Evolutionary conservation across 2,329 filamentous ascomycete genomes (phyloP).

Genomic region (Stagonosporopsis tanaceti): DNA sequence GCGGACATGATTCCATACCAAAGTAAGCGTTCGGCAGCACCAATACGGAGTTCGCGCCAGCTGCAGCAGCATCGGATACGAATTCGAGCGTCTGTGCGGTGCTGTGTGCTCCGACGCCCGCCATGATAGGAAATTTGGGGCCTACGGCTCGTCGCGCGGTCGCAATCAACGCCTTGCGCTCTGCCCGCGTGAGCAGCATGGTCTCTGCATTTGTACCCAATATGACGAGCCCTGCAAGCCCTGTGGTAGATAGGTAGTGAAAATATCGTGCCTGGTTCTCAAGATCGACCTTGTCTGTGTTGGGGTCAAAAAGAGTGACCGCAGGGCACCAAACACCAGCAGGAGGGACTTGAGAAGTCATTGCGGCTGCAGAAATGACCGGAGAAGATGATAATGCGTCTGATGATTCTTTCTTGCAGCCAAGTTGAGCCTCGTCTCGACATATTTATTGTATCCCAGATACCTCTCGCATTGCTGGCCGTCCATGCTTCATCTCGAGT

Average conservation of each 20-base stretch:
- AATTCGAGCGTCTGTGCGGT: slow-evolving; percentile 52
- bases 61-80: slow-evolving; percentile 49
- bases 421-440: slow-evolving; percentile 1
- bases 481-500: slow-evolving; percentile 8
- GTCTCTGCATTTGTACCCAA: slow-evolving; percentile 54
- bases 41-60: slow-evolving; percentile 51
- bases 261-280: slow-evolving; percentile 52
- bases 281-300: slow-evolving; percentile 49
- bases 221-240: slow-evolving; percentile 53
- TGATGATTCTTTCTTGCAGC: neutral
- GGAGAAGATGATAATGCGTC: neutral
- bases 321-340: slow-evolving; percentile 44
- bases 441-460: slow-evolving; percentile 9
- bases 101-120: slow-evolving; percentile 51
- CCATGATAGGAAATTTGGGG: slow-evolving; percentile 52
- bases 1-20: slow-evolving; percentile 33
- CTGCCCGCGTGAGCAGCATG: slow-evolving; percentile 52
- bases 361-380: neutral
- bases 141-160: slow-evolving; percentile 50
- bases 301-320: slow-evolving; percentile 53
- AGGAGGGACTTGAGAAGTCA: slow-evolving; percentile 27
- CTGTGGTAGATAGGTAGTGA: slow-evolving; percentile 51
- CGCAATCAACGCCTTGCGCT: slow-evolving; percentile 49
- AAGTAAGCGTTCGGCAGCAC: slow-evolving; percentile 54
- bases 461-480: slow-evolving; percentile 10